Conservation (phyloP, 2,329 filamentous ascomycete genomes). For the Alternaria gaisen region DNA sequence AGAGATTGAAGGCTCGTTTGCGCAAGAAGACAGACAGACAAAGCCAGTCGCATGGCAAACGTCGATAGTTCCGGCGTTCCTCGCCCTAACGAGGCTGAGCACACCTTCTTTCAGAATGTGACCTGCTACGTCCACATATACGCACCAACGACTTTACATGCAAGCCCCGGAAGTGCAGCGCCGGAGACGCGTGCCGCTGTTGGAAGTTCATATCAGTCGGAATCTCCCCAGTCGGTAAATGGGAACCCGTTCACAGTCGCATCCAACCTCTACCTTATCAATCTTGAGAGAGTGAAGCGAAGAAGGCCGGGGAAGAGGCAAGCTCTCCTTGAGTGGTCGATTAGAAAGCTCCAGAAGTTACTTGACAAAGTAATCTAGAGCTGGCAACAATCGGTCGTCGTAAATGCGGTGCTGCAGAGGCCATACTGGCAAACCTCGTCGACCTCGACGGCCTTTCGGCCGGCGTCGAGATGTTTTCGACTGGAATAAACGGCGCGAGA, state of each 20-base stretch:
- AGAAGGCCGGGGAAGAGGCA: constrained; percentile 14
- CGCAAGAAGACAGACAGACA: not conserved
- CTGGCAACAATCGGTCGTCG: not conserved
- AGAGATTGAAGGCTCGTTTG: constrained; percentile 18
- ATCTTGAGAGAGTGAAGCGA: not conserved
- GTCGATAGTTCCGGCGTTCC: constrained; percentile 14
- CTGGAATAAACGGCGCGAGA: constrained; percentile 8
- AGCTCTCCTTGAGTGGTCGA: constrained; percentile 18
- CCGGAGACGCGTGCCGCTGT: not conserved
- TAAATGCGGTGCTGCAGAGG: not conserved
- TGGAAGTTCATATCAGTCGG: constrained; percentile 1
- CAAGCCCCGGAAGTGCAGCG: not conserved
- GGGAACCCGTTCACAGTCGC: not conserved
- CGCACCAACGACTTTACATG: constrained; percentile 21
- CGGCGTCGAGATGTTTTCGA: not conserved
- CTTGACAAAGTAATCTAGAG: constrained; percentile 3
- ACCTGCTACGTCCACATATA: constrained; percentile 22
- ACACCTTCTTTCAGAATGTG: constrained; percentile 12
- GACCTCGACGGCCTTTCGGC: not conserved
- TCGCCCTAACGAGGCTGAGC: constrained; percentile 7
- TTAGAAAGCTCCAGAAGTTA: constrained; percentile 13
- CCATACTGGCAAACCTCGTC: not conserved
- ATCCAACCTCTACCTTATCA: constrained; percentile 1
- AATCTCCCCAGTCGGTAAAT: not conserved
- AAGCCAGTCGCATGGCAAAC: constrained; percentile 14